Evolutionary conservation across 106 monocot species (phyloP), one percentile per base, ranked within the genome.

Genomic region (Chionographis japonica): DNA sequence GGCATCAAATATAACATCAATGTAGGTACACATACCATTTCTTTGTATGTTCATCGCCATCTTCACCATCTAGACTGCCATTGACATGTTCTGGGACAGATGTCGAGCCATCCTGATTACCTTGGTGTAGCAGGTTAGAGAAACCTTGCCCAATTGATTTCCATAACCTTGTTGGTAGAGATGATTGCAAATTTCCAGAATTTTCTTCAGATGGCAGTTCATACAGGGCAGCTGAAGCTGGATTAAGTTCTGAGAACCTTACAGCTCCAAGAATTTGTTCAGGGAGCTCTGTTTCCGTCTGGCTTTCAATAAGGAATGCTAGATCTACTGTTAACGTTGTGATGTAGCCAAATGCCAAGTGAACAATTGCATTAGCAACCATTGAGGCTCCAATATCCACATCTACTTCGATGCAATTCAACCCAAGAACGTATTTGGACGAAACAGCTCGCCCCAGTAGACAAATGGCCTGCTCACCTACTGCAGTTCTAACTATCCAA

Each of bases 391-490:
- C 95, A 69, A 97, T 82, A 70, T 97, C 95, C 42, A 97, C 74
- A 81, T 97, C 95, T 16, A 92, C 73, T 75, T 97, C 95, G 63
- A 97, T 73, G 62, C 70, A 89, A 65, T 89, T 82, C 8, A 58
- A 71, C 37, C 89, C 86, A 63, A 76, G 12, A 58, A 77, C 39
- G 20, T 86, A 97, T 52, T 92, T 97, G 86, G 89, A 97, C 55
- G 86, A 74, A 76, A 97, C 68, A 65, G 95, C 88, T 58, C 76
- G 63, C 8, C 95, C 91, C 15, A 97, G 75, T 74, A 97, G 78
- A 62, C 95, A 97, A 12, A 97, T 84, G 3, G 91, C 95, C 58
- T 97, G 95, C 73, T 97, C 95, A 6, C 95, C 95, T 46, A 97
- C 95, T 60, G 95, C 95, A 37, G 83, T 83, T 77, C 83, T 84